Base-by-base conservation (phyloP, 139 green algal genomes). In the Nannochloris sp. region DNA sequence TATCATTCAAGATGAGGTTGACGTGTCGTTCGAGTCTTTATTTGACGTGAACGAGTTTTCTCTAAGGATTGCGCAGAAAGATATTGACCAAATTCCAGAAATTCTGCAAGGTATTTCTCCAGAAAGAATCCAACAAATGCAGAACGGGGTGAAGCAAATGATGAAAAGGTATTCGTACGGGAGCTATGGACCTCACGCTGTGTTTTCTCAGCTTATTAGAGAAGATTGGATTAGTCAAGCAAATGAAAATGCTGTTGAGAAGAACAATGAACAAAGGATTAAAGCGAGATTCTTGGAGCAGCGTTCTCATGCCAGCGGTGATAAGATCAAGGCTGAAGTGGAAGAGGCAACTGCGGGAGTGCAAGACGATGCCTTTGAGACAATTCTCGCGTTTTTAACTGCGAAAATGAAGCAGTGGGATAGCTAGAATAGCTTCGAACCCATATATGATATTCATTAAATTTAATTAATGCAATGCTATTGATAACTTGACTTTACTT, bases 61-160 rank as follows among this genome's bases (percentile, higher is more conserved):
- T 5, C 3, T 84, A 2, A 70, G 78, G 4, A 57, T 84, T n/a
- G 10, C 36, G 6, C 42, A 80, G 47, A 32, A 54, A n/a, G 70
- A 85, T 23, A 59, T 85, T 38, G 46, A 45, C 4, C 37, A 60
- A 24, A 34, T 88, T 46, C 78, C 83, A 9, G 29, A 79, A 27
- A 75, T 81, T 30, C 66, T 89, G 23, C 24, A 36, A 27, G 59
- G 46, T 0, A 59, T 90, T 0, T 14, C 60, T 4, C 13, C 36
- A 3, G 54, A 64, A 4, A 13, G 54, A 37, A 39, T 83, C 0
- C n/a, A 47, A 25, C 14, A 36, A 3, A 77, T 87, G 76, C 73
- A 81, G 70, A 38, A 30, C 19, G 42, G 42, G 42, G 42, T 51
- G 42, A 19, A 19, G 42, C 42, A 51, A 19, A 19, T 51, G 42